A percentile compares a stretch with the other conserved stretches of the same genome.
Conservation (phyloP, 2,329 filamentous ascomycete genomes). For the Iodosphaeria phyllophila region DNA sequence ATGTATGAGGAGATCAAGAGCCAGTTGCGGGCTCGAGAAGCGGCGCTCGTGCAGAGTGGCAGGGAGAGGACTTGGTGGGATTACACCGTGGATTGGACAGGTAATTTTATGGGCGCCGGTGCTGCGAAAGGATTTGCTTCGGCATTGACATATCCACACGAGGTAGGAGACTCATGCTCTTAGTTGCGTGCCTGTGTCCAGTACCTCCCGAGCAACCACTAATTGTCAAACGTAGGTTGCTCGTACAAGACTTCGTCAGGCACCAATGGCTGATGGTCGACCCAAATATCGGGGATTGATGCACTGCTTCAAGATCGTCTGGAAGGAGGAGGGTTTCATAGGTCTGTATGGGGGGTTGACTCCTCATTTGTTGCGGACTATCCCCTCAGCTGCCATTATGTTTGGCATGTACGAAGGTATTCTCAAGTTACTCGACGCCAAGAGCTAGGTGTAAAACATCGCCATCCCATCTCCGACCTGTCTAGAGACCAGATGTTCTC, state of each 20-base stretch:
- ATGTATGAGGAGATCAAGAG: constrained; percentile 86
- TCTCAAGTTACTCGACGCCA: constrained; percentile 16
- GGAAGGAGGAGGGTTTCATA: constrained; percentile 71
- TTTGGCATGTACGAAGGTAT: constrained; percentile 69
- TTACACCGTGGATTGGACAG: constrained; percentile 55
- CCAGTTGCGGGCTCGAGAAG: constrained; percentile 45
- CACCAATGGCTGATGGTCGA: constrained; percentile 50
- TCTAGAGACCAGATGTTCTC: no score
- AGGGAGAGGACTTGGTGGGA: constrained; percentile 54
- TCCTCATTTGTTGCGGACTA: constrained; percentile 76
- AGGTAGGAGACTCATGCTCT: constrained; percentile 36
- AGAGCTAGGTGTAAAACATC: constrained; percentile 10
- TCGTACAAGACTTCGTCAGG: constrained; percentile 68
- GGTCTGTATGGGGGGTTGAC: constrained; percentile 82
- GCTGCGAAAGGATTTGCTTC: constrained; percentile 74
- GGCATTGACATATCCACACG: constrained; percentile 77
- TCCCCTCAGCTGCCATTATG: constrained; percentile 89
- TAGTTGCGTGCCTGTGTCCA: no score
- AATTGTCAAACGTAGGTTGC: constrained; percentile 35
- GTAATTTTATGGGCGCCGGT: constrained; percentile 63
- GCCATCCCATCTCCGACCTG: neutral
- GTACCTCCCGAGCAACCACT: constrained; percentile 1
- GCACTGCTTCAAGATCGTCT: constrained; percentile 77
- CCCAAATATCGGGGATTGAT: constrained; percentile 77
- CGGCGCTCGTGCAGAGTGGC: constrained; percentile 34